Evolutionary conservation across 768 basidiomycete species (phyloP).

Genomic region (Lentinula edodes): DNA sequence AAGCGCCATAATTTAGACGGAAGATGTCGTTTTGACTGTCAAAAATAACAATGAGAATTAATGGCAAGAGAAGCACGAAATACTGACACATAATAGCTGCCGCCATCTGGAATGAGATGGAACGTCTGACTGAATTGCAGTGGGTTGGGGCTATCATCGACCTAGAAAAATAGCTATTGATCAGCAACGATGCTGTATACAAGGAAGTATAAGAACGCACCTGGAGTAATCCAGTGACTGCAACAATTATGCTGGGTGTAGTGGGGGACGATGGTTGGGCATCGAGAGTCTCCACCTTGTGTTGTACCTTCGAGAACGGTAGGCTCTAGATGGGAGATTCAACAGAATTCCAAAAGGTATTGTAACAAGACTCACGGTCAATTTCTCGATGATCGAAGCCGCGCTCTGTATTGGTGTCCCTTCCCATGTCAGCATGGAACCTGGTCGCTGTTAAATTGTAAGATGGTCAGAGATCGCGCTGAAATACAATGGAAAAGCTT

Average conservation of each 20-base stretch:
- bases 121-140: conserved; percentile 91
- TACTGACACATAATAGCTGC: conserved; percentile 81
- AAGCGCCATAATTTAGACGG: conserved; percentile 71
- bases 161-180: conserved; percentile 32
- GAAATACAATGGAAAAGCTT: conserved; percentile 6
- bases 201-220: conserved; percentile 34
- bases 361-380: conserved; percentile 42
- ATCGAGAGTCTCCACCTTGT: conserved; percentile 79
- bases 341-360: neutral
- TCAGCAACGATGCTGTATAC: neutral
- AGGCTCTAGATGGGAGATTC: conserved; percentile 39
- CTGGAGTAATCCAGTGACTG: conserved; percentile 81
- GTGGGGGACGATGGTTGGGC: conserved; percentile 74
- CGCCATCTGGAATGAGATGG: conserved; percentile 76
- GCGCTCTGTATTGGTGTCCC: conserved; percentile 50
- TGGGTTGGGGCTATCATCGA: conserved; percentile 77
- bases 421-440: conserved; percentile 88
- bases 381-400: conserved; percentile 59
- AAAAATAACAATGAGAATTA: neutral
- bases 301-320: conserved; percentile 77
- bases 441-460: conserved; percentile 50
- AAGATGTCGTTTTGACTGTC: conserved; percentile 83
- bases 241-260: conserved; percentile 61
- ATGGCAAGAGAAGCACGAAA: neutral
- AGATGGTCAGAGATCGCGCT: conserved; percentile 21